phyloP scores from a whole-genome alignment of 2,329 filamentous ascomycete genomes.

The Ophiobolus disseminans region DNA sequence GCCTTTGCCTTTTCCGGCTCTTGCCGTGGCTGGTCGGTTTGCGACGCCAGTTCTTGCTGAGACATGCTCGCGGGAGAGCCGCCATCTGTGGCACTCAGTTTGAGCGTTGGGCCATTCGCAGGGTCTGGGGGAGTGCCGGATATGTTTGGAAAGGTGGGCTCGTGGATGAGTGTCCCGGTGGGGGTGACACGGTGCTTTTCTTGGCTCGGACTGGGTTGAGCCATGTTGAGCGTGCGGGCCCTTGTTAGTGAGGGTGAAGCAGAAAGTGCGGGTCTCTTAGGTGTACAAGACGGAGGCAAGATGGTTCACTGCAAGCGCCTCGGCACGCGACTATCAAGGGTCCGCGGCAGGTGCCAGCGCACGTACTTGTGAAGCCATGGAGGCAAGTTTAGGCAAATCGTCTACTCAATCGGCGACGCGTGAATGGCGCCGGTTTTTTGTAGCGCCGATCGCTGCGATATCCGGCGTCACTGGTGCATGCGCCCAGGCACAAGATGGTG shows the following conservation, averaged over 20 bases:
- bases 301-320: background rate
- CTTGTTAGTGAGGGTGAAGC: no score
- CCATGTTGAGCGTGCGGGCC: background rate
- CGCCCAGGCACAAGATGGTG: slow-evolving; percentile 6
- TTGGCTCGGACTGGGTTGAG: no score
- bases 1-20: background rate
- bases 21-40: no score
- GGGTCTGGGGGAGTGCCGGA: slow-evolving; percentile 11
- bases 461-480: slow-evolving; percentile 7
- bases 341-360: slow-evolving; percentile 9
- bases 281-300: no score
- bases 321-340: slow-evolving; percentile 5
- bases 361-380: background rate
- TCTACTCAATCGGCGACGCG: background rate
- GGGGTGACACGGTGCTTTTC: slow-evolving; percentile 19
- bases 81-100: slow-evolving; percentile 14
- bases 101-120: slow-evolving; percentile 7
- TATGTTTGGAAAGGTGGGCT: slow-evolving; percentile 33
- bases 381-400: background rate
- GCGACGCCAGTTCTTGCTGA: background rate
- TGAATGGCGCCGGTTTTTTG: background rate
- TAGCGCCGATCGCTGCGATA: background rate
- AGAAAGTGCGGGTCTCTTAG: no score
- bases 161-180: slow-evolving; percentile 28
- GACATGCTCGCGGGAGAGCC: background rate